These are phyloP conservation scores for Thinopyrum obtusiflorum DNA, from an alignment of 202 grass and related monocot species.

Conservation along the genomic window DNA sequence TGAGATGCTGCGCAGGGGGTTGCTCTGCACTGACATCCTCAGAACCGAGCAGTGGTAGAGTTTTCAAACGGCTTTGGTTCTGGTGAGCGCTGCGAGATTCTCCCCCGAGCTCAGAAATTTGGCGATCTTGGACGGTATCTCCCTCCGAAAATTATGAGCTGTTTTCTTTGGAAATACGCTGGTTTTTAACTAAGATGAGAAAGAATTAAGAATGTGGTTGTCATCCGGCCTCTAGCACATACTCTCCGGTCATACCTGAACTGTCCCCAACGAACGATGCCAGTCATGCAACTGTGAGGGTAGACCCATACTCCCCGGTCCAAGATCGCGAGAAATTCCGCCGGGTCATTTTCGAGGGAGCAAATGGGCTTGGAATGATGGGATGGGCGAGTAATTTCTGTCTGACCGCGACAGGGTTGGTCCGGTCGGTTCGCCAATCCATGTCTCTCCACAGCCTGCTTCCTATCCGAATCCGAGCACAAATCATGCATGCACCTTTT, in stretches of 20 bases:
- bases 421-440: slow-evolving; percentile 7
- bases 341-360: slow-evolving; percentile 11
- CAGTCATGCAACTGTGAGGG: background rate
- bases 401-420: slow-evolving; percentile 17
- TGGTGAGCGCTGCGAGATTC: background rate
- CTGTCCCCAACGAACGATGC: background rate
- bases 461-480: no score
- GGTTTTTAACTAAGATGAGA: no score
- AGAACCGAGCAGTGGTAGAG: no score
- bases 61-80: background rate
- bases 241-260: slow-evolving; percentile 8
- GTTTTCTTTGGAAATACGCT: no score
- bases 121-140: background rate
- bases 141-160: background rate
- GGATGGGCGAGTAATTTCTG: background rate
- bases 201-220: no score
- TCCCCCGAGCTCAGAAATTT: background rate
- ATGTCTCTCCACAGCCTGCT: background rate
- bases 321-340: background rate
- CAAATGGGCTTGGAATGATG: background rate
- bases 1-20: background rate
- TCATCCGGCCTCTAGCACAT: background rate
- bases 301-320: background rate
- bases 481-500: no score
- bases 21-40: background rate